Evolutionary conservation across 1,284 basidiomycete species (phyloP).

Genomic region (Ceratobasidium sp.): DNA sequence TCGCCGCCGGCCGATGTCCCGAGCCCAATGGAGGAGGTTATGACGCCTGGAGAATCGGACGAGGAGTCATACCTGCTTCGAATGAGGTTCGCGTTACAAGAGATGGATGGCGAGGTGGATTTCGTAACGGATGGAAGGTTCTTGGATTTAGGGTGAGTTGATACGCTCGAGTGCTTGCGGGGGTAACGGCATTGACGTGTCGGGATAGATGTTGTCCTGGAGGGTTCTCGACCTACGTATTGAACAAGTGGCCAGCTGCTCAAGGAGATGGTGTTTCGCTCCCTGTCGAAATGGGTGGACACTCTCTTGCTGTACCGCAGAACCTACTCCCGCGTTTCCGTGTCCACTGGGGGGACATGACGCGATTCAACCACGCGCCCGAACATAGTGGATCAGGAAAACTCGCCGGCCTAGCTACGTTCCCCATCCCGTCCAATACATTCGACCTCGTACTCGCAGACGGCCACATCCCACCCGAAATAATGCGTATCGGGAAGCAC

Average conservation of each 20-base stretch:
- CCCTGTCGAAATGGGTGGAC: slow-evolving; percentile 42
- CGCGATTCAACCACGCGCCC: slow-evolving; percentile 37
- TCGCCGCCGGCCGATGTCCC: neutral
- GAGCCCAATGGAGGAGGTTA: neutral
- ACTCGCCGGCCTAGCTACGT: neutral
- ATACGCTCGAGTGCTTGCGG: neutral
- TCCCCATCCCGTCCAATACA: slow-evolving; percentile 40
- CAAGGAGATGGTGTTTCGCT: slow-evolving; percentile 37
- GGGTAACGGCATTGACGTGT: neutral
- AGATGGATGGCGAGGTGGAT: slow-evolving; percentile 26
- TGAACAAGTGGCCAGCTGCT: slow-evolving; percentile 16
- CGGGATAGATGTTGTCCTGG: slow-evolving; percentile 42
- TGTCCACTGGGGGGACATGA: slow-evolving; percentile 43
- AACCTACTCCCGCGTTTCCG: slow-evolving; percentile 17
- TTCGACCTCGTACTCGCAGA: slow-evolving; percentile 59
- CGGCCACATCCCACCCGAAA: slow-evolving; percentile 51
- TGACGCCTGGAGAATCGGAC: slow-evolving; percentile 29
- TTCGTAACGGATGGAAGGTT: slow-evolving; percentile 32
- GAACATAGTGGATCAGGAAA: slow-evolving; percentile 23
- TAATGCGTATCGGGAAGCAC: slow-evolving; percentile 51
- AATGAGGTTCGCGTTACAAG: slow-evolving; percentile 36
- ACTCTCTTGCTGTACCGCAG: slow-evolving; percentile 23
- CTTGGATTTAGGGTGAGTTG: slow-evolving; percentile 44
- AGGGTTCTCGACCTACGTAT: slow-evolving; percentile 41
- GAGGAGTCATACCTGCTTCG: slow-evolving; percentile 39